Evolutionary conservation across 371 early-diverging fungal species (phyloP).

Genomic region (Mortierella sp.): DNA sequence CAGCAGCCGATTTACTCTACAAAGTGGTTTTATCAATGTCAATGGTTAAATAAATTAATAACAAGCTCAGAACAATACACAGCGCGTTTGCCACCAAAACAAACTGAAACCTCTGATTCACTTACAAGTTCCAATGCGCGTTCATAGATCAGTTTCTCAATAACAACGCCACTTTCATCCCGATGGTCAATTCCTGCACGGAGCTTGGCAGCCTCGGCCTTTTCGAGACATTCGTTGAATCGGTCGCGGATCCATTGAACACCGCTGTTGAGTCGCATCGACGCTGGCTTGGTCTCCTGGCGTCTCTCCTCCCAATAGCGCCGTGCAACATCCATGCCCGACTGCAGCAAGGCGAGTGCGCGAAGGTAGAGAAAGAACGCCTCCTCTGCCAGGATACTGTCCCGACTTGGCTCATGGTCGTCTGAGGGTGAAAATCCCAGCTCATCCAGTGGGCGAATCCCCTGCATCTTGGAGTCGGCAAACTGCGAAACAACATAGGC

Average conservation of each 20-base stretch:
- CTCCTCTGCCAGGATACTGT: conserved; percentile 72
- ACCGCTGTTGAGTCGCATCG: conserved; percentile 65
- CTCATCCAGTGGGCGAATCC: conserved; percentile 33
- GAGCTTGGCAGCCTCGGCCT: conserved; percentile 76
- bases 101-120: neutral
- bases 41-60: neutral
- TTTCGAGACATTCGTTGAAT: conserved; percentile 90
- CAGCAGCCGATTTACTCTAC: conserved; percentile 69
- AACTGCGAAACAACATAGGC: conserved; percentile 75
- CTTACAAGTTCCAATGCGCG: conserved; percentile 75
- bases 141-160: conserved; percentile 81
- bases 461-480: conserved; percentile 72
- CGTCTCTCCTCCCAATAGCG: conserved; percentile 75
- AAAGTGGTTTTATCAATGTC: neutral
- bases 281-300: conserved; percentile 57
- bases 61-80: neutral
- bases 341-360: conserved; percentile 81
- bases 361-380: conserved; percentile 83
- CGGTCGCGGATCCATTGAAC: conserved; percentile 92
- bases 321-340: conserved; percentile 80
- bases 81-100: neutral
- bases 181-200: conserved; percentile 63
- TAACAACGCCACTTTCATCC: conserved; percentile 61
- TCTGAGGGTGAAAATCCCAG: conserved; percentile 31
- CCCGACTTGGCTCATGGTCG: conserved; percentile 39